Base-by-base conservation (phyloP, 2,329 filamentous ascomycete genomes). In the Penicillium paneum region DNA sequence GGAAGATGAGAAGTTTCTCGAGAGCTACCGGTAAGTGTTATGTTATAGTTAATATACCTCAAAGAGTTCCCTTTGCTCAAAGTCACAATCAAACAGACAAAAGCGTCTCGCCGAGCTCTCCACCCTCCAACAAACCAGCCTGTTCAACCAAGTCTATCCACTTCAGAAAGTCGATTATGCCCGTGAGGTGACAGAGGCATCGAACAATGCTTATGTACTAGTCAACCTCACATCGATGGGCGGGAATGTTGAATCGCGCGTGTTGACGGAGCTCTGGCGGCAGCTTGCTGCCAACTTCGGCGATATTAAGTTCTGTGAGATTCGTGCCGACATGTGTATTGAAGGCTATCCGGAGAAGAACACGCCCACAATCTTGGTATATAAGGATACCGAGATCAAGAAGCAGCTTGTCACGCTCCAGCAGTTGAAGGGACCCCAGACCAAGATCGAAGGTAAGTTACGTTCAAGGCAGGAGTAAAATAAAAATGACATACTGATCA, bases 241-340 rank as follows among this genome's bases (percentile, higher is more conserved):
- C 46, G 89, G 84, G 49, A 97, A 97, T 67, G 82, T 88, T 32
- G 92, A 97, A 75, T 96, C 91, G 3, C 83, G 89, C 56, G 79
- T 97, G 3, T 76, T 97, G 64, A 86, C 87, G 0, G 89, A 96
- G 68, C 79, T 97, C 19, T 99, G 93, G 92, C 81, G 87, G 34
- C 85, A 91, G 67, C 82, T 94, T 38, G 93, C 94, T 0, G 77
- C 75, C 56, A 91, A 93, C 67, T 99, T 91, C 68, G 91, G 91
- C 19, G 93, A 99, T 61, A 79, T 99, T 72, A 99, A 99, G 76
- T 99, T 99, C 75, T 97, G 93, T 72, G 90, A 97, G 76, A 97
- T 99, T 64, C 84, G 87, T 64, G 94, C 87, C 7, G 87, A 91
- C 68, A 85, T 97, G 76, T 96, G 94, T 54, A 97, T 99, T 64